phyloP scores from a whole-genome alignment of 306 rosid genomes.

The Benincasa hispida region DNA sequence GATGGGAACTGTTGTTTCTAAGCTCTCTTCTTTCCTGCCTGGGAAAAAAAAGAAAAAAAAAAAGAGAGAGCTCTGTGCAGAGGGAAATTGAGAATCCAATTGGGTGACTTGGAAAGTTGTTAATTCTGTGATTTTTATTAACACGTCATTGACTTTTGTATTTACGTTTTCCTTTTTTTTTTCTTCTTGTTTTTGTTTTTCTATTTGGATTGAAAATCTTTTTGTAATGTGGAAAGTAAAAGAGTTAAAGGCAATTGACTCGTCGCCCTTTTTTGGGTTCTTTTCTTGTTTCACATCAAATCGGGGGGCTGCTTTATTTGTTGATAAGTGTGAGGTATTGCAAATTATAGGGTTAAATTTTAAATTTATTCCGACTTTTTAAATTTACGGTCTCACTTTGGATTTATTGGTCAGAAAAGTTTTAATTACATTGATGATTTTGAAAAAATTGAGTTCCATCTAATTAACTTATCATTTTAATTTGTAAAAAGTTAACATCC shows the following conservation, averaged over 20 bases:
- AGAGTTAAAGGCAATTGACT: conserved; percentile 4
- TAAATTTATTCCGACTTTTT: too few species aligned
- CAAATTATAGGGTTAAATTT: too few species aligned
- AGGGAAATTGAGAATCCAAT: neutral
- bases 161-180: neutral
- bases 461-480: too few species aligned
- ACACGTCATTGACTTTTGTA: conserved; percentile 6
- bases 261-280: too few species aligned
- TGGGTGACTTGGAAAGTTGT: neutral
- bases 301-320: too few species aligned
- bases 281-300: too few species aligned
- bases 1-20: neutral
- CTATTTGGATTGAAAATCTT: neutral
- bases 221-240: neutral
- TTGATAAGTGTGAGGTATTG: too few species aligned
- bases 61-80: neutral
- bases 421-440: too few species aligned
- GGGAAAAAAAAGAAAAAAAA: neutral
- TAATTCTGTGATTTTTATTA: conserved; percentile 5
- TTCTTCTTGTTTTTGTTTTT: neutral
- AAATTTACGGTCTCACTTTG: too few species aligned
- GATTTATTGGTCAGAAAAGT: too few species aligned
- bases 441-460: too few species aligned
- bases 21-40: neutral
- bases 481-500: too few species aligned